These are phyloP conservation scores for Crataegus laevigata DNA, from an alignment of 306 rosid genomes.

Conservation along the genomic window DNA sequence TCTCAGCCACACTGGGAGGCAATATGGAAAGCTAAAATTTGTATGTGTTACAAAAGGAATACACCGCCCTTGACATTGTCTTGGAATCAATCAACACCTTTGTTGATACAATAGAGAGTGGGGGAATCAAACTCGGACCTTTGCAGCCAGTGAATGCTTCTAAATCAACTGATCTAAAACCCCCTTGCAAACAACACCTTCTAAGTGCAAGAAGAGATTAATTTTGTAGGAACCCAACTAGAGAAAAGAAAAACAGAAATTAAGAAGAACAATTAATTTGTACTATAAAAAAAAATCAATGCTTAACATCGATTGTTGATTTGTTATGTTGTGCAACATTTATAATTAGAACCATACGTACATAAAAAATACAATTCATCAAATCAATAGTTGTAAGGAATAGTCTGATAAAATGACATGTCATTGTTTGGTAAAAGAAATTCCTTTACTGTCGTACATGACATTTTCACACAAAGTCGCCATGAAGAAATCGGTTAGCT, in stretches of 20 bases:
- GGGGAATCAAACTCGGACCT: background rate
- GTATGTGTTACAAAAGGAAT: background rate
- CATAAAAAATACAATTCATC: too few species aligned
- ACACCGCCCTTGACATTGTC: background rate
- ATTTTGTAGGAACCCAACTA: constrained; percentile 1
- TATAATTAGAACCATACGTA: too few species aligned
- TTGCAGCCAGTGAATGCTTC: background rate
- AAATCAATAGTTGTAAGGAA: background rate
- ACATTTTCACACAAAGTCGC: background rate
- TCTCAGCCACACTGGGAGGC: constrained; percentile 23
- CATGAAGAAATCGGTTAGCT: background rate
- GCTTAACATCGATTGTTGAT: too few species aligned
- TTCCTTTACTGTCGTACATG: background rate
- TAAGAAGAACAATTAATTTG: background rate
- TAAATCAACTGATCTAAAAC: too few species aligned
- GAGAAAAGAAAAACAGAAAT: background rate
- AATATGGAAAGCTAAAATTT: constrained; percentile 14
- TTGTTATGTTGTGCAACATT: too few species aligned
- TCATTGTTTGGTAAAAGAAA: background rate
- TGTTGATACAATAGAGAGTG: background rate
- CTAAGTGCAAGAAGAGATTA: background rate
- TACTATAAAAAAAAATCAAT: background rate
- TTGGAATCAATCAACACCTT: background rate
- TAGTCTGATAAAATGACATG: background rate
- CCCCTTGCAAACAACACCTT: too few species aligned